Percentiles rank a stretch among this genome's conserved stretches.
These are phyloP conservation scores for Biscogniauxia sp. DNA, from an alignment of 2,329 filamentous ascomycete species.

Conservation along the genomic window DNA sequence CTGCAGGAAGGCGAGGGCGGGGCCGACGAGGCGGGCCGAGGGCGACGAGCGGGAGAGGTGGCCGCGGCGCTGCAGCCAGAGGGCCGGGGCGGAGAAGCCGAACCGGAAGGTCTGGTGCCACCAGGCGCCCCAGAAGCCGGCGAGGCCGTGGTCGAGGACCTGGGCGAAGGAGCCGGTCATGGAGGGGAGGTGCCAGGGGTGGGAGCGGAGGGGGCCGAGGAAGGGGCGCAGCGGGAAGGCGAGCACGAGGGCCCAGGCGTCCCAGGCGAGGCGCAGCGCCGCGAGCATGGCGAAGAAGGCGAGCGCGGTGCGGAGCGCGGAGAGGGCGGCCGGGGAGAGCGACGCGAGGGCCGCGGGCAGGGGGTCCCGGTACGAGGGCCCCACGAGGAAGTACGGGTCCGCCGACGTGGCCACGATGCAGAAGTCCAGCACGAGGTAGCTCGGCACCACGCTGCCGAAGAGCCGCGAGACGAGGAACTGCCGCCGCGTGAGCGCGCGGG, in stretches of 20 bases:
- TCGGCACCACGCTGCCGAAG: slow-evolving; percentile 42
- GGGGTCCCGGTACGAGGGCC: slow-evolving; percentile 42
- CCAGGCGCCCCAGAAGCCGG: slow-evolving; percentile 79
- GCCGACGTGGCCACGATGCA: slow-evolving; percentile 66
- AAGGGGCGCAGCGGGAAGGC: slow-evolving; percentile 47
- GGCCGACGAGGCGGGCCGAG: slow-evolving; percentile 33
- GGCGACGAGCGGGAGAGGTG: slow-evolving; percentile 37
- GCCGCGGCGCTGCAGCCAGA: slow-evolving; percentile 42
- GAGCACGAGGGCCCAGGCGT: slow-evolving; percentile 57
- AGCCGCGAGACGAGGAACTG: slow-evolving; percentile 47
- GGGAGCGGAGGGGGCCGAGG: slow-evolving; percentile 47
- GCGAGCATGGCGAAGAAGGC: slow-evolving; percentile 55
- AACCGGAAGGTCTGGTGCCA: slow-evolving; percentile 80
- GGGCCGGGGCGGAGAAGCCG: slow-evolving; percentile 61
- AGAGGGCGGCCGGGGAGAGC: slow-evolving; percentile 45
- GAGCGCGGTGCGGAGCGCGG: slow-evolving; percentile 55
- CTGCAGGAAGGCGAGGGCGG: slow-evolving; percentile 58
- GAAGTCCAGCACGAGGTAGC: slow-evolving; percentile 68
- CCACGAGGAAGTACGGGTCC: slow-evolving; percentile 74
- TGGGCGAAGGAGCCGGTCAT: slow-evolving; percentile 53
- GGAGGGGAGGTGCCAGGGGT: slow-evolving; percentile 54
- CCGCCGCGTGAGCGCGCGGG: slow-evolving; percentile 39
- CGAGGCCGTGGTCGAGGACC: slow-evolving; percentile 67
- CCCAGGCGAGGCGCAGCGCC: slow-evolving; percentile 61
- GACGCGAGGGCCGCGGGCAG: slow-evolving; percentile 43